Conservation (phyloP, 352 stramenopile genomes). For the Globisporangium spinosum region DNA sequence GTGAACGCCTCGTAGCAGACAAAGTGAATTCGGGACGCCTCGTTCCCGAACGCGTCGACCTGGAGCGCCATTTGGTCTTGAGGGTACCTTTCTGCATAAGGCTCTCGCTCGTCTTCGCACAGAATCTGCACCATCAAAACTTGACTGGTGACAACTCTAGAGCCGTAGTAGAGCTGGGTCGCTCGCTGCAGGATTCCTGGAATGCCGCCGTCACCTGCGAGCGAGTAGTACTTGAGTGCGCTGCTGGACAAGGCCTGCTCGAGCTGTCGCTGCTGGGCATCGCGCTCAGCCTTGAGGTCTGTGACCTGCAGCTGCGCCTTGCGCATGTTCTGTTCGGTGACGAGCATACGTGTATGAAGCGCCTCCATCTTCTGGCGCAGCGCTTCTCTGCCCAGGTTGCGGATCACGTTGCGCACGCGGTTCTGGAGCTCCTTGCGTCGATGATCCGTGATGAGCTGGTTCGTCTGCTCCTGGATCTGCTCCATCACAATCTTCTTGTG, state of each 20-base stretch:
- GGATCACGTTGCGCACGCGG: slow-evolving; percentile 50
- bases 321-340: slow-evolving; percentile 53
- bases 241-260: slow-evolving; percentile 49
- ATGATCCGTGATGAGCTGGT: slow-evolving; percentile 49
- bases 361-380: slow-evolving; percentile 61
- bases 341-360: slow-evolving; percentile 41
- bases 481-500: slow-evolving; percentile 39
- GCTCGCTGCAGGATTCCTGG: slow-evolving; percentile 49
- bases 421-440: slow-evolving; percentile 47
- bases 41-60: slow-evolving; percentile 19
- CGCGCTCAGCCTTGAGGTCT: slow-evolving; percentile 31
- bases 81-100: neutral
- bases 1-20: slow-evolving; percentile 46
- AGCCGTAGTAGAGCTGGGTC: slow-evolving; percentile 38
- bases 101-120: slow-evolving; percentile 39
- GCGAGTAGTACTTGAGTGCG: slow-evolving; percentile 50
- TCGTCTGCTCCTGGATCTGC: slow-evolving; percentile 42
- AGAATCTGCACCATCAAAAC: slow-evolving; percentile 58
- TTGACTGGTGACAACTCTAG: slow-evolving; percentile 35
- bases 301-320: slow-evolving; percentile 41
- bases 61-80: neutral
- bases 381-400: slow-evolving; percentile 59
- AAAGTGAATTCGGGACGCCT: slow-evolving; percentile 48
- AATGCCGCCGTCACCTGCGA: slow-evolving; percentile 40
- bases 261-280: slow-evolving; percentile 36